Base-by-base conservation (phyloP, 2,329 filamentous ascomycete species). In the Neodidymelliopsis sp. region DNA sequence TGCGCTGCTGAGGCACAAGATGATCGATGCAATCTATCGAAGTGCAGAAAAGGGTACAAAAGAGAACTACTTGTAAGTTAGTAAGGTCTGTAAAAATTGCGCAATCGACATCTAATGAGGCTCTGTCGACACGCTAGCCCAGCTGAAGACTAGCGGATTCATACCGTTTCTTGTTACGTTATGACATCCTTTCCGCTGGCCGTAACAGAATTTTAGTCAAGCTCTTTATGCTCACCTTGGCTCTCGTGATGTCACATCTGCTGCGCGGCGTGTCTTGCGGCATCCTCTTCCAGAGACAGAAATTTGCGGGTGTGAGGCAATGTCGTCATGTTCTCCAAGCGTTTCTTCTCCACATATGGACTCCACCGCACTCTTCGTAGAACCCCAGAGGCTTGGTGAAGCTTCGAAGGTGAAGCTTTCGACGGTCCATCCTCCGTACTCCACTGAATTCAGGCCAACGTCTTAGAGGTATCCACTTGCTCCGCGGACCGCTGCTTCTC, bases 11-110 rank as follows among this genome's bases (percentile, higher is more conserved):
- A 63, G 69, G 36, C 70, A 72, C 37, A 64, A 53, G 54, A 69
- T 74, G 66, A 64, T 73, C 20, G 70, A 73, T 18, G 70, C 69
- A 0, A 67, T 73, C 4, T 69, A 69, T 42, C 45, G 61, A 27
- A 73, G 70, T 40, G 65, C 65, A 7, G 57, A 67, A 34, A 59
- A 61, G 8, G 67, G 68, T 0, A 67, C 57, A 2, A 60, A 48
- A 45, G 64, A 66, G 36, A 63, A 55, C 11, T 72, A 73, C 51
- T 20, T 65, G n/a, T 65, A 49, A 29, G 9, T 9, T 29, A 22
- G 6, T 34, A n/a, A 19, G 16, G 11, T 7, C 6, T 20, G 15
- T 9, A 8, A 18, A 23, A 4, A 5, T 18, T 35, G 15, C 8
- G 28, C 38, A 36, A 16, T 11, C 6, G 27, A 28, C 7, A 28